A percentile compares a stretch with the other conserved stretches of the same genome.
Conservation (phyloP, 225 moss, liverwort and hornwort genomes). For the Thuidium tamariscinum region DNA sequence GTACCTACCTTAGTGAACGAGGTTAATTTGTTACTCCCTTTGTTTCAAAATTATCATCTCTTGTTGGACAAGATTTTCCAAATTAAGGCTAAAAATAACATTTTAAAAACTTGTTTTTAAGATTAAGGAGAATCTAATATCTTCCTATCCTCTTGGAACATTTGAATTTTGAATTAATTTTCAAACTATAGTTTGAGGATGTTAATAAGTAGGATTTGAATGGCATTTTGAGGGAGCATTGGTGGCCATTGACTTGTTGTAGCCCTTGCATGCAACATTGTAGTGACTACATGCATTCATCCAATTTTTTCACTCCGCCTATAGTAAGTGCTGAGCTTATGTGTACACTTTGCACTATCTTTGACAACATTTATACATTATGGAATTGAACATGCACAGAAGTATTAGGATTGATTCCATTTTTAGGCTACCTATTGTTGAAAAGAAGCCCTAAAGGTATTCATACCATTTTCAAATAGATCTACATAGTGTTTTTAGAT, state of each 20-base stretch:
- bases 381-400: not conserved
- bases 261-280: not conserved
- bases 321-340: not conserved
- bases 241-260: not conserved
- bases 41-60: too few relatives aligned
- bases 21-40: not conserved
- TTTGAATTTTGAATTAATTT: not conserved
- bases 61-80: too few relatives aligned
- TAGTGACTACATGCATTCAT: not conserved
- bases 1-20: too few relatives aligned
- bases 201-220: not conserved
- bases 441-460: not conserved
- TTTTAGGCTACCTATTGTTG: not conserved
- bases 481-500: not conserved
- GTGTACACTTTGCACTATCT: not conserved
- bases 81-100: too few relatives aligned
- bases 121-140: not conserved
- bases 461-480: not conserved
- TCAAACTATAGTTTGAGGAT: not conserved
- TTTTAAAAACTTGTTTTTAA: too few relatives aligned
- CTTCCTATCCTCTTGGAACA: not conserved
- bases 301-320: accelerated
- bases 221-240: not conserved
- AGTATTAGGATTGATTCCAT: not conserved
- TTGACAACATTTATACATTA: not conserved